phyloP scores from a whole-genome alignment of 768 basidiomycete genomes.

The Boletus tylopilopsis region DNA sequence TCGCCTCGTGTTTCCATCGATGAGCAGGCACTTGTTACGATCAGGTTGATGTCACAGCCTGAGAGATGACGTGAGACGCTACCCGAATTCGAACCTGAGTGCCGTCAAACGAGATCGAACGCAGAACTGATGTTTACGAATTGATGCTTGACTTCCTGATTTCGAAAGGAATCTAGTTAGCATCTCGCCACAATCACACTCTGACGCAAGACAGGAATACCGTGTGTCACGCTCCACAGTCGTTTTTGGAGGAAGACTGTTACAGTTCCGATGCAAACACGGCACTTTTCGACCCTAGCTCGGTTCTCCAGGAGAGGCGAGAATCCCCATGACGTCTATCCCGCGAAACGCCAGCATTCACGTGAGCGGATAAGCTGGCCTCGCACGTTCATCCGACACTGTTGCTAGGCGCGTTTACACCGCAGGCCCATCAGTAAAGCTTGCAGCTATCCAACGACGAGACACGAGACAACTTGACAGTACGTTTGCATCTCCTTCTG shows the following conservation, averaged over 20 bases:
- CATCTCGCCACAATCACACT: conserved; percentile 1
- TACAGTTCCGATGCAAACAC: neutral
- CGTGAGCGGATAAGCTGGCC: conserved; percentile 1
- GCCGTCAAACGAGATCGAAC: conserved; percentile 1
- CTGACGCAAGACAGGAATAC: neutral
- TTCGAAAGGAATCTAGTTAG: conserved; percentile 7
- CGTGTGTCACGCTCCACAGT: neutral
- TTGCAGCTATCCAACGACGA: neutral
- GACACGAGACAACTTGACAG: neutral
- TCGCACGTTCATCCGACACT: conserved; percentile 2
- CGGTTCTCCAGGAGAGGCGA: neutral
- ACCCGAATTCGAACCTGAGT: conserved; percentile 1
- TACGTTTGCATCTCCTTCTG: neutral
- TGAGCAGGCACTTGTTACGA: conserved; percentile 1
- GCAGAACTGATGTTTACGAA: neutral
- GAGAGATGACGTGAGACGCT: neutral
- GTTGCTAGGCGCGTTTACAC: neutral
- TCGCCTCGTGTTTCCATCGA: conserved; percentile 19
- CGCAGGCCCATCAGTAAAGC: conserved; percentile 1
- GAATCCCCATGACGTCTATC: neutral
- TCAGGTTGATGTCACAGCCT: conserved; percentile 1
- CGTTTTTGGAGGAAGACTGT: neutral
- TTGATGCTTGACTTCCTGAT: neutral
- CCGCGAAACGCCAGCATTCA: conserved; percentile 14
- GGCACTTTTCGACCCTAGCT: neutral